Percentiles rank a stretch among this genome's conserved stretches.
Conservation (phyloP, 2,329 filamentous ascomycete genomes). For the Clonostachys chloroleuca region DNA sequence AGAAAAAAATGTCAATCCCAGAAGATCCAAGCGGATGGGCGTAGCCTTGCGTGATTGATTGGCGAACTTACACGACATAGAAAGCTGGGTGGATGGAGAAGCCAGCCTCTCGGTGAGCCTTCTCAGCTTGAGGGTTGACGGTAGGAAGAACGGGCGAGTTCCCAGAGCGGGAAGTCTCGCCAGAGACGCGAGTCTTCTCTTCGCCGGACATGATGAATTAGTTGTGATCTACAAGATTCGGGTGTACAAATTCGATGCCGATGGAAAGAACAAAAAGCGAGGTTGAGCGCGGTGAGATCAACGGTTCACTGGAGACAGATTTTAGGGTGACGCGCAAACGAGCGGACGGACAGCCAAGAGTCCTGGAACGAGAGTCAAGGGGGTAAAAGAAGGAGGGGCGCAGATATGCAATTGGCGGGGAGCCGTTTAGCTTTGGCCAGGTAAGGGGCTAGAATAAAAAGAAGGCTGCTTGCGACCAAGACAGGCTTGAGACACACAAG, state of each 20-base stretch:
- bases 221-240: conserved; percentile 19
- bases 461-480: neutral
- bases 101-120: conserved; percentile 57
- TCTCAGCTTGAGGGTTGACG: conserved; percentile 72
- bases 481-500: conserved; percentile 4
- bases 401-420: conserved; percentile 29
- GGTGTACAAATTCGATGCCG: conserved; percentile 6
- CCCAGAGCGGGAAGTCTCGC: conserved; percentile 64
- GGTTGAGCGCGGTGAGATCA: conserved; percentile 9
- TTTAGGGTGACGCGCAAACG: conserved; percentile 28
- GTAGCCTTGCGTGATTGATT: neutral
- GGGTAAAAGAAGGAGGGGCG: conserved; percentile 15
- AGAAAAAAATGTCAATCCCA: neutral
- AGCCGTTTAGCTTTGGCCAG: conserved; percentile 5
- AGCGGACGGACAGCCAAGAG: conserved; percentile 30
- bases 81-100: conserved; percentile 69
- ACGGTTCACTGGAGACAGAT: conserved; percentile 15
- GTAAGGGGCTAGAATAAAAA: conserved; percentile 1
- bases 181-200: conserved; percentile 81
- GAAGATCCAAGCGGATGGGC: neutral
- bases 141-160: conserved; percentile 68
- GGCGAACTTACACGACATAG: conserved; percentile 65
- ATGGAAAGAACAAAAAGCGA: conserved; percentile 5
- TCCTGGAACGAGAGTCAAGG: conserved; percentile 9
- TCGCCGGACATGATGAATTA: conserved; percentile 50